phyloP scores from a whole-genome alignment of 208 protist species.

The Entamoeba dispar region DNA sequence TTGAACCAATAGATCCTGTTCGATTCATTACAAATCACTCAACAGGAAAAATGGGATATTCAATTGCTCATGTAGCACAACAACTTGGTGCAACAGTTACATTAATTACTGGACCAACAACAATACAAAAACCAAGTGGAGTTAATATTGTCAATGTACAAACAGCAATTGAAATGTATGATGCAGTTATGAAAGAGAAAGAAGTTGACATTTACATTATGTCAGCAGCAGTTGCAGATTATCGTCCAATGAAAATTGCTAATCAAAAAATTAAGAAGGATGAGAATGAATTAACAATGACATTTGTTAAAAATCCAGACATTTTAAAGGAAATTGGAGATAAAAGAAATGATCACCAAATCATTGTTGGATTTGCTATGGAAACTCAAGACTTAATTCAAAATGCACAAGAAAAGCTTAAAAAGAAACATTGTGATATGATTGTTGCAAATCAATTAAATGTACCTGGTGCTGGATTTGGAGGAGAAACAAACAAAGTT shows the following conservation, averaged over 20 bases:
- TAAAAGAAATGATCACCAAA: not conserved
- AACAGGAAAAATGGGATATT: slow-evolving; percentile 10
- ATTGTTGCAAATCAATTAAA: not conserved
- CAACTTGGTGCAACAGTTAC: not conserved
- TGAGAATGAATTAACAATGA: not conserved
- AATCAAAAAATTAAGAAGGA: not conserved
- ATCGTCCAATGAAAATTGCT: not conserved
- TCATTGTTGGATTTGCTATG: not conserved
- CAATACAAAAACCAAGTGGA: not conserved
- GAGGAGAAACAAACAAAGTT: not conserved
- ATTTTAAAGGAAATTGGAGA: not conserved
- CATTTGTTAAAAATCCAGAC: not conserved
- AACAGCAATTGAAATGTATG: not conserved
- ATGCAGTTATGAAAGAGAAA: not conserved
- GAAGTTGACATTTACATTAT: not conserved
- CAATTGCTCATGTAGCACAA: not conserved
- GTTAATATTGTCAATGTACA: not conserved
- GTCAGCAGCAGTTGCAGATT: not conserved
- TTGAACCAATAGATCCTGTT: slow-evolving; percentile 8
- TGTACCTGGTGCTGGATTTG: not conserved
- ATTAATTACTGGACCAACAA: not conserved
- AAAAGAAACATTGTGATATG: not conserved
- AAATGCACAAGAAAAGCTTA: not conserved
- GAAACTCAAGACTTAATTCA: not conserved
- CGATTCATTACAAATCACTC: slow-evolving; percentile 3